These are phyloP conservation scores for Chrysophaeum taylorii DNA, from an alignment of 352 stramenopile genomes.

Conservation along the genomic window DNA sequence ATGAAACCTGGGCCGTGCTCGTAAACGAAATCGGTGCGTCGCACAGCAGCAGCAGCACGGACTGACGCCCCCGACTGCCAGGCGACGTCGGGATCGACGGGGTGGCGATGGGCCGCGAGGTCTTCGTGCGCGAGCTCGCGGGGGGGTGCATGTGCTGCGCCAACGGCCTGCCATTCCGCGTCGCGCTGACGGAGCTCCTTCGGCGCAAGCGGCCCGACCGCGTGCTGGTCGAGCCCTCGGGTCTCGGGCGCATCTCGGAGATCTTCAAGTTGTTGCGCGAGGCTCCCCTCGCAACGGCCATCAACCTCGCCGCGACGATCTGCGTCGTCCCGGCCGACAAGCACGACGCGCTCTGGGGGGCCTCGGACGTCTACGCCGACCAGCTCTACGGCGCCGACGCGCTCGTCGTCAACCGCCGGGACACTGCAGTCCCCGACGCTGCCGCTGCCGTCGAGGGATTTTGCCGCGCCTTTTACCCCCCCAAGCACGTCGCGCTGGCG, in stretches of 20 bases:
- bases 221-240: neutral
- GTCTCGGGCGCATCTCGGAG: neutral
- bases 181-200: neutral
- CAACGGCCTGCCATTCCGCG: neutral
- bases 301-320: neutral
- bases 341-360: neutral
- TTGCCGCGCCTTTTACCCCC: too few species aligned
- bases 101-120: neutral
- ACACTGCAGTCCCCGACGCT: too few species aligned
- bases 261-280: neutral
- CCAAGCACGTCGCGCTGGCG: too few species aligned
- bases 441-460: too few species aligned
- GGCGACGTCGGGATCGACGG: slow-evolving; percentile 9
- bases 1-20: slow-evolving; percentile 1
- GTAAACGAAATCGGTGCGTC: slow-evolving; percentile 9
- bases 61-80: too few species aligned
- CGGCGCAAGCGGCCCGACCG: neutral
- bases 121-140: too few species aligned
- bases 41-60: too few species aligned
- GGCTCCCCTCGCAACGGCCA: neutral
- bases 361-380: neutral
- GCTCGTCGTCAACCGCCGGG: neutral
- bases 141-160: slow-evolving; percentile 8
- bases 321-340: neutral
- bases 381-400: neutral